Evolutionary conservation across 305 asterid species (phyloP).

Genomic region (Andrographis paniculata): DNA sequence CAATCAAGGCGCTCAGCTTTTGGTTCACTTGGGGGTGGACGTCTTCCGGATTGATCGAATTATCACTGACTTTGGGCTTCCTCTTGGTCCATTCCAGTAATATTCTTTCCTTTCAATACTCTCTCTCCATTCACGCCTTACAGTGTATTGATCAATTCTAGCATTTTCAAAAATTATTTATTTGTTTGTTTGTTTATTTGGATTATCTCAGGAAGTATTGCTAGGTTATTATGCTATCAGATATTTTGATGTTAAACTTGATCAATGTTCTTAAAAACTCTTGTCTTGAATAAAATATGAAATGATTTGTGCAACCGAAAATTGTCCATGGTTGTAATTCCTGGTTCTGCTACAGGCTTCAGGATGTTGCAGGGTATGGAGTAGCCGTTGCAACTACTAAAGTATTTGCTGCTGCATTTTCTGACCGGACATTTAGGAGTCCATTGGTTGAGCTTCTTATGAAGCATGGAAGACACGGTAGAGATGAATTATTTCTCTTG

Average conservation of each 20-base stretch:
- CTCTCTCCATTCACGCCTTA: too few species aligned
- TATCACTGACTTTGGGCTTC: too few species aligned
- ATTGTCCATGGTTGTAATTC: conserved; percentile 19
- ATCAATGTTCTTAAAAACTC: conserved; percentile 9
- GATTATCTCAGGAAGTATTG: not conserved
- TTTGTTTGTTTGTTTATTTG: too few species aligned
- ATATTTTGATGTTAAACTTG: conserved; percentile 8
- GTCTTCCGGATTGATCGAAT: too few species aligned
- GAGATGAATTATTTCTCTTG: conserved; percentile 11
- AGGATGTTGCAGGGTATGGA: conserved; percentile 93
- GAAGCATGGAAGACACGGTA: conserved; percentile 89
- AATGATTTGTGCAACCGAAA: not conserved
- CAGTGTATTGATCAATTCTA: too few species aligned
- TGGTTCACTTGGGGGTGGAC: too few species aligned
- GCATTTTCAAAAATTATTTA: too few species aligned
- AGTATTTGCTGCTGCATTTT: conserved; percentile 47
- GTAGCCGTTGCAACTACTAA: conserved; percentile 66
- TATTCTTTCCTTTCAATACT: too few species aligned
- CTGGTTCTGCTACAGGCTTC: conserved; percentile 56
- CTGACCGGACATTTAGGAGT: conserved; percentile 61
- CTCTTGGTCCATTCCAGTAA: too few species aligned
- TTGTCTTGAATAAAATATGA: not conserved
- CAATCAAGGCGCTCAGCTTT: too few species aligned
- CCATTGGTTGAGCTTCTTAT: conserved; percentile 74
- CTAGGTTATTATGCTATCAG: conserved; percentile 1